These are phyloP conservation scores for Candida awuae DNA, from an alignment of 805 yeast genomes.

Conservation along the genomic window DNA sequence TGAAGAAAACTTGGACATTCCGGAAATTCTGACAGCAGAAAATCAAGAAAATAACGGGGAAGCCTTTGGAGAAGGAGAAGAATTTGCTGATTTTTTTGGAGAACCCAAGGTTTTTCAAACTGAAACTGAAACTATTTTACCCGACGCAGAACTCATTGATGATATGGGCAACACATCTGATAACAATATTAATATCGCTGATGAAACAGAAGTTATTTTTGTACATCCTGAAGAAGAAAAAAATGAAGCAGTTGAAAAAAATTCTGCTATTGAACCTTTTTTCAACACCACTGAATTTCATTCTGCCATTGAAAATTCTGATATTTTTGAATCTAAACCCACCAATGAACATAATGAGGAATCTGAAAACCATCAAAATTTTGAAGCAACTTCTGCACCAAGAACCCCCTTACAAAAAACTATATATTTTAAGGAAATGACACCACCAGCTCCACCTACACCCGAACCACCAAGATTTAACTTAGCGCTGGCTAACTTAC, in stretches of 20 bases:
- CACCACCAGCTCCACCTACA: conserved; percentile 18
- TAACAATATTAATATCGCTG: neutral
- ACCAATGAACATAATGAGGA: neutral
- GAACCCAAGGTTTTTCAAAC: no score
- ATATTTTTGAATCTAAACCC: conserved; percentile 6
- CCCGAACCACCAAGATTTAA: conserved; percentile 21
- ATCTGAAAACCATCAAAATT: no score
- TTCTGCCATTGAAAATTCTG: conserved; percentile 4
- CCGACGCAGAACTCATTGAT: no score
- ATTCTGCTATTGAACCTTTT: neutral
- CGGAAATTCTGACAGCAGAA: no score
- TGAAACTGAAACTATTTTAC: no score
- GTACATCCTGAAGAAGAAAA: neutral
- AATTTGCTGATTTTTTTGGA: no score
- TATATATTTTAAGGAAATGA: conserved; percentile 9
- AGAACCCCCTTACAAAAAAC: no score
- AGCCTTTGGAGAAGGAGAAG: no score
- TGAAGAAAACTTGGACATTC: no score
- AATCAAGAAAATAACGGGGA: no score
- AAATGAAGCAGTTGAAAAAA: neutral
- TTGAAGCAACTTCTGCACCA: neutral
- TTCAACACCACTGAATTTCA: neutral
- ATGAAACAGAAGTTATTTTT: neutral
- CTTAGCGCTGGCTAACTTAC: neutral
- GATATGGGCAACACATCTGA: neutral